Evolutionary conservation across 495 filamentous ascomycete species (phyloP).

Genomic region (Talaromyces liani): DNA sequence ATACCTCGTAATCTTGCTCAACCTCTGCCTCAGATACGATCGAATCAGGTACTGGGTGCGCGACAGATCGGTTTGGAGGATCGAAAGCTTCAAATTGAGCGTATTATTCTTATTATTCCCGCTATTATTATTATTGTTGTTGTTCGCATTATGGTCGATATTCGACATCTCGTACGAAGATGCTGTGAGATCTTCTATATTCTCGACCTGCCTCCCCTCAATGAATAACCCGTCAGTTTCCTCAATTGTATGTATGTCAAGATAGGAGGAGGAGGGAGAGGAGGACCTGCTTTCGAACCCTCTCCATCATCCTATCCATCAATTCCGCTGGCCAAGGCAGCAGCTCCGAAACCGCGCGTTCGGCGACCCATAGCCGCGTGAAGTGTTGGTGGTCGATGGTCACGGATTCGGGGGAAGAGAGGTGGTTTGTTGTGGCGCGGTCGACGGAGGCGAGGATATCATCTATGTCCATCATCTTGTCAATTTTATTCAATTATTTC

Average conservation of each 20-base stretch:
- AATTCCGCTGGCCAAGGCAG: conserved; percentile 56
- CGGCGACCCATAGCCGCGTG: conserved; percentile 87
- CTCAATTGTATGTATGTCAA: too few relatives aligned
- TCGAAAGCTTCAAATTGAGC: conserved; percentile 84
- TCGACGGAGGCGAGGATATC: conserved; percentile 82
- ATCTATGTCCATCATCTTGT: conserved; percentile 72
- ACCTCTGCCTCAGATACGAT: conserved; percentile 73
- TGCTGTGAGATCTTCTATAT: conserved; percentile 63
- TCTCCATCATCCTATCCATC: conserved; percentile 70
- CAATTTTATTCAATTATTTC: background rate
- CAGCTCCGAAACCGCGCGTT: conserved; percentile 81
- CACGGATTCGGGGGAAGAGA: conserved; percentile 43
- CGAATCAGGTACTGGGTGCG: conserved; percentile 85
- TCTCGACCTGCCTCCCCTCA: conserved; percentile 68
- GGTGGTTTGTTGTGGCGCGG: conserved; percentile 30
- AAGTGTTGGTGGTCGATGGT: conserved; percentile 79
- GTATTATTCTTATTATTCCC: conserved; percentile 35
- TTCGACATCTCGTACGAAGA: conserved; percentile 26
- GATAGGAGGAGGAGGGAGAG: background rate
- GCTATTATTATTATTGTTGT: background rate
- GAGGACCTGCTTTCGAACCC: conserved; percentile 60
- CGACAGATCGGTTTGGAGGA: conserved; percentile 94
- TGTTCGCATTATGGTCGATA: conserved; percentile 16
- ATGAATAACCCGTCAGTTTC: too few relatives aligned
- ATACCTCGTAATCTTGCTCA: conserved; percentile 59